Percentiles rank a stretch among this genome's conserved stretches.
Evolutionary conservation across 2,329 filamentous ascomycete genomes (phyloP).

Genomic region (Clarireedia homoeocarpa): DNA sequence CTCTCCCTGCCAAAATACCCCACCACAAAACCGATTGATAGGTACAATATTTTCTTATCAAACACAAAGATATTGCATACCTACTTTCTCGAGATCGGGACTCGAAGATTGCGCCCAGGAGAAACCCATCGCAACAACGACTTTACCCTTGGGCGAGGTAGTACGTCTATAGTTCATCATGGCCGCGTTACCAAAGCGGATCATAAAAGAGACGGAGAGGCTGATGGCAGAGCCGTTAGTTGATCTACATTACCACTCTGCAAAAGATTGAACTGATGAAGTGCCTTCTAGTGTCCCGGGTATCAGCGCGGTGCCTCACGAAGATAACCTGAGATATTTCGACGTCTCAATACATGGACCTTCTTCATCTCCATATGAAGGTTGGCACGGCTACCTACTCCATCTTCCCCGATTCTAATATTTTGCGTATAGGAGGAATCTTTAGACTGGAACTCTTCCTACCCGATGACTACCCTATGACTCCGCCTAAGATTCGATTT

Average conservation of each 20-base stretch:
- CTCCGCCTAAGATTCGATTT: slow-evolving; percentile 95
- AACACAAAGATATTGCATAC: neutral
- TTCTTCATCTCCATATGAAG: slow-evolving; percentile 88
- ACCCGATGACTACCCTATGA: slow-evolving; percentile 99
- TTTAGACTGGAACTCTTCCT: slow-evolving; percentile 98
- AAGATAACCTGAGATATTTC: slow-evolving; percentile 96
- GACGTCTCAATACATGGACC: slow-evolving; percentile 95
- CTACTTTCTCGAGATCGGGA: neutral
- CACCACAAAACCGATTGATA: slow-evolving; percentile 2
- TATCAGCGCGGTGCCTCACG: slow-evolving; percentile 91
- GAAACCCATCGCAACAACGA: neutral
- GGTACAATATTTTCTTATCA: slow-evolving; percentile 5
- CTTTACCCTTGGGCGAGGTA: too few species aligned
- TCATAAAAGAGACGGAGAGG: slow-evolving; percentile 97
- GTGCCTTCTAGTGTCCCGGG: slow-evolving; percentile 66
- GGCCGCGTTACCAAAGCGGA: slow-evolving; percentile 82
- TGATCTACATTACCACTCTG: neutral
- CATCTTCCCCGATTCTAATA: slow-evolving; percentile 8
- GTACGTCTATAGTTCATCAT: slow-evolving; percentile 25
- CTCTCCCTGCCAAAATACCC: neutral
- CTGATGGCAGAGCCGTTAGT: slow-evolving; percentile 92
- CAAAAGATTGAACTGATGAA: slow-evolving; percentile 9
- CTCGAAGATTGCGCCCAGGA: neutral
- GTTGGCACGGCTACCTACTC: slow-evolving; percentile 36
- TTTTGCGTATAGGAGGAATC: slow-evolving; percentile 46